phyloP scores from a whole-genome alignment of 805 yeast species.

The Zygosaccharomyces kombuchaensis region DNA sequence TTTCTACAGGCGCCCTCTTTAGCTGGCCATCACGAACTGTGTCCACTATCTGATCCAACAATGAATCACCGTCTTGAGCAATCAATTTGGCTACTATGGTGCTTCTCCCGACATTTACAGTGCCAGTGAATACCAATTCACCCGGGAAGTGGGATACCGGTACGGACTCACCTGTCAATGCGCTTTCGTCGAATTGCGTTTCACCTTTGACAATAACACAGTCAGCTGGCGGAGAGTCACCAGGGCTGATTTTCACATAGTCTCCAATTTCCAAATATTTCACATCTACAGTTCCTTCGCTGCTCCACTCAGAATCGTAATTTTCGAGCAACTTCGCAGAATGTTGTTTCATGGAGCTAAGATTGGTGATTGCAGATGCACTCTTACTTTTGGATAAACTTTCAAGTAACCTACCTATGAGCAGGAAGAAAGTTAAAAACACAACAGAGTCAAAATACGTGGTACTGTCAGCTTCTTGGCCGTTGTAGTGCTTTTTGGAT shows the following conservation, averaged over 20 bases:
- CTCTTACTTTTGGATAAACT: conserved; percentile 63
- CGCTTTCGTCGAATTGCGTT: conserved; percentile 55
- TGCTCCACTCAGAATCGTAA: conserved; percentile 15
- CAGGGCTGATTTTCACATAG: conserved; percentile 44
- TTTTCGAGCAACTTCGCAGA: conserved; percentile 40
- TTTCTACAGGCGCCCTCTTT: conserved; percentile 68
- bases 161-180: conserved; percentile 56
- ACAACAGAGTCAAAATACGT: conserved; percentile 79
- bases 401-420: conserved; percentile 68
- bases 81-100: conserved; percentile 52
- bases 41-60: conserved; percentile 63
- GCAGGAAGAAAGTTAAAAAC: conserved; percentile 63
- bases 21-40: conserved; percentile 72
- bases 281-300: conserved; percentile 38
- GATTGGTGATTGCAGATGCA: conserved; percentile 55
- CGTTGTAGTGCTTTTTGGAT: conserved; percentile 2
- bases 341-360: conserved; percentile 49
- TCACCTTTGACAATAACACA: conserved; percentile 46
- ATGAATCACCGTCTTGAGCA: conserved; percentile 58
- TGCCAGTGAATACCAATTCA: conserved; percentile 69
- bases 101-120: conserved; percentile 56
- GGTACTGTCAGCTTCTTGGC: conserved; percentile 46
- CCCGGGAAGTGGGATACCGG: conserved; percentile 57
- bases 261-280: conserved; percentile 51
- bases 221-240: conserved; percentile 60